These are phyloP conservation scores for Sporothrix luriei DNA, from an alignment of 2,329 filamentous ascomycete genomes.

Conservation along the genomic window DNA sequence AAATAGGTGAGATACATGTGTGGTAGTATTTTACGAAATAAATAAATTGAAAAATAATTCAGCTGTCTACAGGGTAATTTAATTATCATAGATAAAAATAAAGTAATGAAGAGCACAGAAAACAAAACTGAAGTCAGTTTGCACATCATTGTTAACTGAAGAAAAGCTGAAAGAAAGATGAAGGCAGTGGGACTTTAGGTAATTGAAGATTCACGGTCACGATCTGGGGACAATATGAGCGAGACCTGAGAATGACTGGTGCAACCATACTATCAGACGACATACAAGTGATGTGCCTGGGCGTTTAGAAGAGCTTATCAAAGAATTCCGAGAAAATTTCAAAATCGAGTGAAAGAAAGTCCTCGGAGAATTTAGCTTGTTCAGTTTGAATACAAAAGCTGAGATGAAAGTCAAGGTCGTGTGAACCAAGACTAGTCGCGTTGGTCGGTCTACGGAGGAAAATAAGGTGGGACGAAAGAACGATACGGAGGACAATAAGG, in stretches of 20 bases:
- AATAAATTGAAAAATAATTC: neutral
- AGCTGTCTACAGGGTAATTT: neutral
- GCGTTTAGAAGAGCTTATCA: too few species aligned
- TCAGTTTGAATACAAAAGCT: neutral
- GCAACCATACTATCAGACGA: neutral
- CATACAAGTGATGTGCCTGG: too few species aligned
- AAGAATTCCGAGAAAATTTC: neutral
- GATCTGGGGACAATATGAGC: neutral
- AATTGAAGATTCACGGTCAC: neutral
- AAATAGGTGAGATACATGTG: too few species aligned
- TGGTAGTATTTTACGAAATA: neutral
- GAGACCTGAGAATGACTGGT: neutral
- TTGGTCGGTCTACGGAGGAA: too few species aligned
- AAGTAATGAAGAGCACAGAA: neutral
- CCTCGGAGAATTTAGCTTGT: neutral
- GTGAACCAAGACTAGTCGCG: neutral
- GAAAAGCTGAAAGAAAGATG: neutral
- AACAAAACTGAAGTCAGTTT: neutral
- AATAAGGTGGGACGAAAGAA: neutral
- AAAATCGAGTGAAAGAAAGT: neutral
- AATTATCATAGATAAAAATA: neutral
- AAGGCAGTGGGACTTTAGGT: neutral
- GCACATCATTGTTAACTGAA: neutral
- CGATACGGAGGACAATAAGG: neutral
- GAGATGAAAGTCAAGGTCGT: constrained; percentile 3